A percentile compares a stretch with the other conserved stretches of the same genome.
Evolutionary conservation across 1,139 yeast genomes (phyloP).

Genomic region (Blastobotrys apis): DNA sequence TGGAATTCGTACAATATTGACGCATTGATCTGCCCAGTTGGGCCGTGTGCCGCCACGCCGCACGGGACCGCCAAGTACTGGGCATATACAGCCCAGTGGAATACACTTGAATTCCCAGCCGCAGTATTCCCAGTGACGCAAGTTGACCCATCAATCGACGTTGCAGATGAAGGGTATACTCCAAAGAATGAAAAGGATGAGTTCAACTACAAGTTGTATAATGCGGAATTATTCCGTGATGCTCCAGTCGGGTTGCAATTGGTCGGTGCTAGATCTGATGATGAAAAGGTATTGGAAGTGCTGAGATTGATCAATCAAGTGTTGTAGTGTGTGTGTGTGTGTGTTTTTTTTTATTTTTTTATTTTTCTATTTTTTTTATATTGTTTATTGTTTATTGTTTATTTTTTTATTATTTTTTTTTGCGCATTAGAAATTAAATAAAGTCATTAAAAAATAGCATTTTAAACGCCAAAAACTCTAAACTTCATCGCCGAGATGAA

Average conservation of each 20-base stretch:
- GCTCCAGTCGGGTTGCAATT: constrained; percentile 45
- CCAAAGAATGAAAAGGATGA: constrained; percentile 33
- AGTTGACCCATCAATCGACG: constrained; percentile 42
- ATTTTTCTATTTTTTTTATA: background rate
- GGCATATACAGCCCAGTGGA: constrained; percentile 59
- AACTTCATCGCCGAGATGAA: background rate
- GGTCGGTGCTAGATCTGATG: constrained; percentile 40
- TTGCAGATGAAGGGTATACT: constrained; percentile 27
- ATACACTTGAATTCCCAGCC: constrained; percentile 49
- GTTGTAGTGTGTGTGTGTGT: no score
- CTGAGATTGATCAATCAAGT: constrained; percentile 11
- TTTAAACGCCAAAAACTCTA: no score
- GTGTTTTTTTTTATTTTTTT: background rate
- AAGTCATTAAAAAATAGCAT: background rate
- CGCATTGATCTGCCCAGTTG: constrained; percentile 63
- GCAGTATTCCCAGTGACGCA: constrained; percentile 51
- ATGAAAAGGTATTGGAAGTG: constrained; percentile 34
- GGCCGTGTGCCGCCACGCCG: constrained; percentile 68
- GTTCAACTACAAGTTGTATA: constrained; percentile 30
- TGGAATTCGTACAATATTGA: constrained; percentile 56
- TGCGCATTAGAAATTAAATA: background rate
- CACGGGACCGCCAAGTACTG: constrained; percentile 64
- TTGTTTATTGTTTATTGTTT: background rate
- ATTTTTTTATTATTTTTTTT: background rate
- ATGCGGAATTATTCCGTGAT: constrained; percentile 38